phyloP scores from a whole-genome alignment of 2,329 filamentous ascomycete species.

The Rhynchosporium secalis region DNA sequence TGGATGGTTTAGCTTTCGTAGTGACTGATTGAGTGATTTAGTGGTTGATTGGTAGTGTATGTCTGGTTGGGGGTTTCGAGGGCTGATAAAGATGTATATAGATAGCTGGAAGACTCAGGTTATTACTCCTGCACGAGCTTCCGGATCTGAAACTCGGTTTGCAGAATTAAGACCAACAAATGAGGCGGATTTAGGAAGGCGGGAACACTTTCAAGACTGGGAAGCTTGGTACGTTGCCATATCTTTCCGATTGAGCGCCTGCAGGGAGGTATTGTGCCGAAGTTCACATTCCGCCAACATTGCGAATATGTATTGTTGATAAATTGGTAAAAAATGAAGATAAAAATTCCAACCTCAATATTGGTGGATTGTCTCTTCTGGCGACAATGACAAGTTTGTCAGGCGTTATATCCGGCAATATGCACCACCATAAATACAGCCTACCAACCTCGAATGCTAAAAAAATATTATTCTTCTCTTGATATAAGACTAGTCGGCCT shows the following conservation, averaged over 20 bases:
- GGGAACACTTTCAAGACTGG: not conserved
- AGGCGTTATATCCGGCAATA: not conserved
- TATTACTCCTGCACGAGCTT: not conserved
- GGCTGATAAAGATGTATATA: not conserved
- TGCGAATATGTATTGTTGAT: too few species aligned
- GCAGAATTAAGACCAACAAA: too few species aligned
- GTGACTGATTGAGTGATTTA: not conserved
- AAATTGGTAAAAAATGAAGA: too few species aligned
- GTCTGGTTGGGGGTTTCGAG: not conserved
- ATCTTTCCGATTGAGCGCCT: not conserved
- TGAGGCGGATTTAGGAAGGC: constrained; percentile 2
- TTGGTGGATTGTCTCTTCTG: too few species aligned
- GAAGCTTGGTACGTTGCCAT: not conserved
- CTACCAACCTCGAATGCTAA: not conserved
- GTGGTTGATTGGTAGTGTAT: too few species aligned
- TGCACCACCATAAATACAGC: constrained; percentile 1
- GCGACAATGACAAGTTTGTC: too few species aligned
- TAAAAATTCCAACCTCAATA: too few species aligned
- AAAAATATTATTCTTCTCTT: too few species aligned
- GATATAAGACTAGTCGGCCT: too few species aligned
- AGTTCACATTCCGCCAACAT: too few species aligned
- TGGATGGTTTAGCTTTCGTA: not conserved
- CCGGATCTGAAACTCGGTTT: not conserved
- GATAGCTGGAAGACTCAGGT: not conserved
- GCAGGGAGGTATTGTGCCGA: too few species aligned